These are phyloP conservation scores for Nematocida ausubeli DNA, from an alignment of 371 early-diverging fungal species.

Conservation along the genomic window DNA sequence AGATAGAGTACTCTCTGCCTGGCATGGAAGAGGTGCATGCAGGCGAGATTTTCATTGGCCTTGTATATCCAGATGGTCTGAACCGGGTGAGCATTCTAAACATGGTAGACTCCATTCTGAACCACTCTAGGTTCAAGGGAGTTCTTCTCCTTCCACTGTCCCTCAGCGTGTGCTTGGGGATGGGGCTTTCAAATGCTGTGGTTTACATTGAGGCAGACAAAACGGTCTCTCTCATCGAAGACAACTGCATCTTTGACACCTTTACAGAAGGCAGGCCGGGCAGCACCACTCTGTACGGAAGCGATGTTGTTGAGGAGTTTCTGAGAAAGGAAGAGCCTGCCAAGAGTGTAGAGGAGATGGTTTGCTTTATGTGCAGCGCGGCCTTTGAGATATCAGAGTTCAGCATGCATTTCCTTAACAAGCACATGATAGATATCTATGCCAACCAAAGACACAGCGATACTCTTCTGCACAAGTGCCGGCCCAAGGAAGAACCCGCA, in stretches of 20 bases:
- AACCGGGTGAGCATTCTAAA: slow-evolving; percentile 59
- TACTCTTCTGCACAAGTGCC: slow-evolving; percentile 17
- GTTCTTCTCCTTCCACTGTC: slow-evolving; percentile 61
- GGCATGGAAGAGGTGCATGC: slow-evolving; percentile 9
- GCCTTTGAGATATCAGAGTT: slow-evolving; percentile 53
- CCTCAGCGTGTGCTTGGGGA: slow-evolving; percentile 45
- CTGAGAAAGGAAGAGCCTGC: slow-evolving; percentile 50
- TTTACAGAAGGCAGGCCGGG: slow-evolving; percentile 1
- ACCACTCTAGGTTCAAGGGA: slow-evolving; percentile 50
- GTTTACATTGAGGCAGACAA: slow-evolving; percentile 49
- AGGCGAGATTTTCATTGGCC: slow-evolving; percentile 48
- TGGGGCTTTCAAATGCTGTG: slow-evolving; percentile 41
- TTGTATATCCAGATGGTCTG: slow-evolving; percentile 60
- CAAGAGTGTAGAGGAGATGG: not conserved
- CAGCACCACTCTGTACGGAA: slow-evolving; percentile 40
- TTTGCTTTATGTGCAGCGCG: slow-evolving; percentile 59
- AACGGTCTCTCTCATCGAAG: slow-evolving; percentile 47
- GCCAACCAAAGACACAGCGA: slow-evolving; percentile 42
- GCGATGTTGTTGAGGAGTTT: slow-evolving; percentile 67
- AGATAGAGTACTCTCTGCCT: slow-evolving; percentile 18
- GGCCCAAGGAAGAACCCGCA: not conserved
- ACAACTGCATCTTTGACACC: slow-evolving; percentile 59
- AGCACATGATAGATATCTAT: slow-evolving; percentile 51
- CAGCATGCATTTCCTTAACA: slow-evolving; percentile 55
- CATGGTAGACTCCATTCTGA: slow-evolving; percentile 62